phyloP scores from a whole-genome alignment of 495 filamentous ascomycete species.

The Glutinoglossum americanum region DNA sequence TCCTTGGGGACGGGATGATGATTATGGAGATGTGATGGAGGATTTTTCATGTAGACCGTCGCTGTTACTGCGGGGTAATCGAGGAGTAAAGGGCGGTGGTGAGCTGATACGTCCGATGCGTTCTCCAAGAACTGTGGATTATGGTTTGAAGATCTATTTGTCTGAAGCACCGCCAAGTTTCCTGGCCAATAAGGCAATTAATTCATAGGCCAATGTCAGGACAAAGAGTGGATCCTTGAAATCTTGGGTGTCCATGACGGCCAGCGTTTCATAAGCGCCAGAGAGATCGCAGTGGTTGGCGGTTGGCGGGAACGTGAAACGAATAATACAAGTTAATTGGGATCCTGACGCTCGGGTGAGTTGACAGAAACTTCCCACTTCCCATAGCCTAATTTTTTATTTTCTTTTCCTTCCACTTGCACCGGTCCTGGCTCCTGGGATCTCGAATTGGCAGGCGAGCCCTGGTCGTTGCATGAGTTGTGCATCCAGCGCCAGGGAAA shows the following conservation, averaged over 20 bases:
- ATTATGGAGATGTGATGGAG: neutral
- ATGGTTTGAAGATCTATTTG: neutral
- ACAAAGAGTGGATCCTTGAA: neutral
- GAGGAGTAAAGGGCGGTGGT: neutral
- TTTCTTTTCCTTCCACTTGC: neutral
- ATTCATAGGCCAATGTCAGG: neutral
- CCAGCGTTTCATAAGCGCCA: constrained; percentile 2
- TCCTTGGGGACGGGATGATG: neutral
- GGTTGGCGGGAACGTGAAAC: neutral
- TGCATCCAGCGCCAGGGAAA: neutral
- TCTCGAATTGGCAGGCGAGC: neutral
- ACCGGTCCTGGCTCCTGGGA: neutral
- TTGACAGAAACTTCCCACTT: neutral
- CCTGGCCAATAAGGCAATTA: neutral
- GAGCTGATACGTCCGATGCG: no score
- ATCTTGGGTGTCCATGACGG: neutral
- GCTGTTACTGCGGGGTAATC: neutral
- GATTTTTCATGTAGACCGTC: neutral
- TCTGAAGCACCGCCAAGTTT: neutral
- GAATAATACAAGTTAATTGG: neutral
- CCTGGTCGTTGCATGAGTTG: neutral
- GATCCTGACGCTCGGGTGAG: neutral
- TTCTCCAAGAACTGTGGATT: no score
- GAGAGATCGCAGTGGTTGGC: neutral
- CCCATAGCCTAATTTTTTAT: neutral